Evolutionary conservation across 805 yeast genomes (phyloP).

Genomic region (Saccharomycopsis selenospora): DNA sequence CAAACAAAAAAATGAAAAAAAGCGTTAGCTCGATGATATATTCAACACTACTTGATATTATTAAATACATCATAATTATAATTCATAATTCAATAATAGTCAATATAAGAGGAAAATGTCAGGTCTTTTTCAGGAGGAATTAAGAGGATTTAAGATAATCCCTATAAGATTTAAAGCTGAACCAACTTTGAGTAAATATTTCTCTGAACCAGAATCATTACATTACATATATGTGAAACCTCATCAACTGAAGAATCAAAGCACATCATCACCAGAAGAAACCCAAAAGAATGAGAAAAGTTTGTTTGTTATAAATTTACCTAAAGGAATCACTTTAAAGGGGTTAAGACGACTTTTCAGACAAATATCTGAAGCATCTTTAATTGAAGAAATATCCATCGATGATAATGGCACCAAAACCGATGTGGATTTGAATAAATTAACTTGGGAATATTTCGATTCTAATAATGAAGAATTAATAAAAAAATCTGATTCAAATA

Average conservation of each 20-base stretch:
- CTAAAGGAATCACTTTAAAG: conserved; percentile 46
- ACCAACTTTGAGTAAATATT: not conserved
- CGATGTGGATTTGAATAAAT: conserved; percentile 14
- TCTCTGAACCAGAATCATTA: conserved; percentile 24
- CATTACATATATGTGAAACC: conserved; percentile 65
- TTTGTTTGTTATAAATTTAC: conserved; percentile 72
- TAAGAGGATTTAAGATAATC: conserved; percentile 51
- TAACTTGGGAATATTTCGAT: conserved; percentile 29
- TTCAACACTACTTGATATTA: too few species aligned
- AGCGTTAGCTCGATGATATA: too few species aligned
- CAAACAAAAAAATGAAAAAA: too few species aligned
- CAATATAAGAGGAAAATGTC: too few species aligned
- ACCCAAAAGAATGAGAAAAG: conserved; percentile 44
- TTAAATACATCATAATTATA: too few species aligned
- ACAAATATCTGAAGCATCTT: conserved; percentile 55
- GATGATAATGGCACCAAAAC: conserved; percentile 3
- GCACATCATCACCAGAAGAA: conserved; percentile 28
- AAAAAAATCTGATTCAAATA: conserved; percentile 25
- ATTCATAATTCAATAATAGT: too few species aligned
- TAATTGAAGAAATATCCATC: conserved; percentile 41
- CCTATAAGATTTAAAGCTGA: conserved; percentile 38
- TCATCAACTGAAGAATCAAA: conserved; percentile 35
- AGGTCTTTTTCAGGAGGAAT: conserved; percentile 30
- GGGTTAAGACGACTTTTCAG: conserved; percentile 51
- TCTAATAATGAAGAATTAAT: conserved; percentile 38